Conservation (phyloP, 2,329 filamentous ascomycete genomes). For the Botrytis aclada region DNA sequence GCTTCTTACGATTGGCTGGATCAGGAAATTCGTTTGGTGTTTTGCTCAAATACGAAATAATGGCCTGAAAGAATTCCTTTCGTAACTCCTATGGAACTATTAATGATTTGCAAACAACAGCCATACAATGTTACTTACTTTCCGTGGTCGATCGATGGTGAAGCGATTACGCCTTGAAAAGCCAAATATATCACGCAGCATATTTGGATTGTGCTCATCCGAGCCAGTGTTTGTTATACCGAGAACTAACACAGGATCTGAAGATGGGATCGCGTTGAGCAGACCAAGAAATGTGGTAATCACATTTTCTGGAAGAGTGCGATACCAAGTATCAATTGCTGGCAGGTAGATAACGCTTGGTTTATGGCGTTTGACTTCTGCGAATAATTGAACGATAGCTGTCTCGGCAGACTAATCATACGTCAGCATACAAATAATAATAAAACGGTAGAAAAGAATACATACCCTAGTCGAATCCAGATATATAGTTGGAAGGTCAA, state of each 20-base stretch:
- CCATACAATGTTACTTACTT: slow-evolving; percentile 45
- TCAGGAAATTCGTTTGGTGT: slow-evolving; percentile 84
- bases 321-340: slow-evolving; percentile 83
- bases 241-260: slow-evolving; percentile 83
- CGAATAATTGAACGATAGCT: slow-evolving; percentile 84
- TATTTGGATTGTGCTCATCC: slow-evolving; percentile 57
- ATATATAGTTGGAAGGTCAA: slow-evolving; percentile 83
- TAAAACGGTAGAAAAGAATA: slow-evolving; percentile 21
- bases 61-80: slow-evolving; percentile 73
- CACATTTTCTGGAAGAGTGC: slow-evolving; percentile 55
- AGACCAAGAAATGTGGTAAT: slow-evolving; percentile 82
- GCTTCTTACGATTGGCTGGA: slow-evolving; percentile 79
- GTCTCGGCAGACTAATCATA: slow-evolving; percentile 55
- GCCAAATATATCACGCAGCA: slow-evolving; percentile 79
- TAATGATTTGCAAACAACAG: neutral
- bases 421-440: slow-evolving; percentile 20
- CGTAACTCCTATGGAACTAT: slow-evolving; percentile 52
- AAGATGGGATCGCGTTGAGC: slow-evolving; percentile 78
- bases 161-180: slow-evolving; percentile 78
- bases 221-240: slow-evolving; percentile 73
- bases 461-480: slow-evolving; percentile 74
- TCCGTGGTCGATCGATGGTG: slow-evolving; percentile 63
- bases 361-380: slow-evolving; percentile 90
- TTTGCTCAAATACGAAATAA: slow-evolving; percentile 74
- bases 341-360: slow-evolving; percentile 95